Percentiles rank a stretch among this genome's conserved stretches.
Conservation (phyloP, 805 yeast species). For the Kuraishia hungarica region DNA sequence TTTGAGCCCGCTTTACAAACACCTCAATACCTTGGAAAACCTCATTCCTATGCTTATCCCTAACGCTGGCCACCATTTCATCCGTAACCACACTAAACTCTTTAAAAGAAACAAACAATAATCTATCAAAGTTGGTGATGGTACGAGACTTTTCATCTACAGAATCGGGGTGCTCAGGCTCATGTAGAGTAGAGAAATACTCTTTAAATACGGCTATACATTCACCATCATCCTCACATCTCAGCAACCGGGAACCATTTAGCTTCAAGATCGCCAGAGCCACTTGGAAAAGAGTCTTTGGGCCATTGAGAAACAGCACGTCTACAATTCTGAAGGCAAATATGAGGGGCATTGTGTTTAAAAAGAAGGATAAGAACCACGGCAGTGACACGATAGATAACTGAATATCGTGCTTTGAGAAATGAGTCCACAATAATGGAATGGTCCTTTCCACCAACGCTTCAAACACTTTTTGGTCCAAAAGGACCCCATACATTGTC, state of each 20-base stretch:
- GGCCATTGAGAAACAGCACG: conserved; percentile 83
- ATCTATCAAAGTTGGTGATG: conserved; percentile 80
- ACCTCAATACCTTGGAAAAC: conserved; percentile 82
- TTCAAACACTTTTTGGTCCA: conserved; percentile 93
- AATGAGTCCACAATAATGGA: conserved; percentile 84
- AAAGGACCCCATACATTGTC: conserved; percentile 93
- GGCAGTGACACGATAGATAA: conserved; percentile 89
- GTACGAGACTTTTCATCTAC: conserved; percentile 52
- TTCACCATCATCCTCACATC: conserved; percentile 85
- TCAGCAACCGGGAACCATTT: conserved; percentile 76
- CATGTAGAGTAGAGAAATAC: conserved; percentile 70
- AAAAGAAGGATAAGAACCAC: conserved; percentile 88
- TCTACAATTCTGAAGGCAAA: conserved; percentile 90
- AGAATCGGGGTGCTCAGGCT: conserved; percentile 69
- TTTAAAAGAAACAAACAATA: conserved; percentile 84
- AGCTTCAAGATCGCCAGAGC: conserved; percentile 85
- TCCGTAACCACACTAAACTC: conserved; percentile 82
- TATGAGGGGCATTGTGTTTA: conserved; percentile 90
- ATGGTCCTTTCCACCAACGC: conserved; percentile 79
- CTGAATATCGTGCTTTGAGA: conserved; percentile 74
- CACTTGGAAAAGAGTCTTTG: conserved; percentile 83
- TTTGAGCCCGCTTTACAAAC: conserved; percentile 86
- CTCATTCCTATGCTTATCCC: conserved; percentile 63
- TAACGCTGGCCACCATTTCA: conserved; percentile 56
- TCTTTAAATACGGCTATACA: conserved; percentile 80